Evolutionary conservation across 805 yeast genomes (phyloP), one percentile per base, ranked within the genome.

Genomic region (Candida insectalens): DNA sequence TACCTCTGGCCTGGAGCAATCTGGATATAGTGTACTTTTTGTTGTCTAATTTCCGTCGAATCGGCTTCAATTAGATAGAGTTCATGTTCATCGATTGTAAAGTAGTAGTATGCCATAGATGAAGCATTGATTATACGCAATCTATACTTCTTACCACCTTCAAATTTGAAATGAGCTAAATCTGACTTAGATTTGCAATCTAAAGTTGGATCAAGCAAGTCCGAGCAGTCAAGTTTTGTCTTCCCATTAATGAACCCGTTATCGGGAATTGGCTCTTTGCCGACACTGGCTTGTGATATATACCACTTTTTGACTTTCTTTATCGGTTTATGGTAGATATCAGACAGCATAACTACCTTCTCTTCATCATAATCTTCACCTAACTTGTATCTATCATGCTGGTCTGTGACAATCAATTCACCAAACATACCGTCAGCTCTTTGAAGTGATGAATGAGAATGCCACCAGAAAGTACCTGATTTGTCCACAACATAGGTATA

Each of bases 91-190:
- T 71, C 75, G 35, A 75, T 58, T 41, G 65, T 67, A 33, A 76
- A 53, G 40, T 63, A 63, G 46, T 74, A 78, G 3, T 79, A 67
- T 3, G 69, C 71, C 30, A 77, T 73, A 53, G 71, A 65, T 3
- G 82, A 82, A 35, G 63, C 59, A 45, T 75, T 76, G 32, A 68
- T 60, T 18, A 76, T 48, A 40, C 80, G 55, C 22, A 76, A 39
- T 28, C 70, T 50, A 46, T 71, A 71, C 6, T 67, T 66, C 26
- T 57, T 63, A 32, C n/a, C n/a, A n/a, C n/a, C n/a, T n/a, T n/a
- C n/a, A n/a, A n/a, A n/a, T n/a, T n/a, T n/a, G n/a, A n/a, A n/a
- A n/a, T n/a, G n/a, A n/a, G n/a, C n/a, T n/a, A n/a, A n/a, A n/a
- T n/a, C n/a, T n/a, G n/a, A n/a, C n/a, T n/a, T n/a, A n/a, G n/a